Percentiles rank a stretch among this genome's conserved stretches.
Evolutionary conservation across 78 protist species (phyloP).

Genomic region (Bigelowiella natans): DNA sequence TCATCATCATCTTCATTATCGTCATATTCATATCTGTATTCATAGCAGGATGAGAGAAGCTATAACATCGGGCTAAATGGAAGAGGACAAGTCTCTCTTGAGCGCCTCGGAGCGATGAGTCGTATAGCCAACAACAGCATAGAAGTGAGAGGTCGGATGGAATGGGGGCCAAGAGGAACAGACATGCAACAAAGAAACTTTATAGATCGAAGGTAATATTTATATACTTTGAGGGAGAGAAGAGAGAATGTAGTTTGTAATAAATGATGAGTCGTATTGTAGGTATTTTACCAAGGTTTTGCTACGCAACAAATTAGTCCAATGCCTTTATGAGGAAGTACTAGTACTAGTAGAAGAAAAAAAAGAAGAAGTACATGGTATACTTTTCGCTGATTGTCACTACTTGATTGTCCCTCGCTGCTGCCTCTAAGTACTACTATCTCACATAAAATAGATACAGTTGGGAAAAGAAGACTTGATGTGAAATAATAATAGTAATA

Average conservation of each 20-base stretch:
- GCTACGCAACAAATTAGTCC: conserved; percentile 5
- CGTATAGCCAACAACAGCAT: background rate
- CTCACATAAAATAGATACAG: too few species aligned
- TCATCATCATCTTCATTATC: too few species aligned
- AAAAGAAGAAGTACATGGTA: too few species aligned
- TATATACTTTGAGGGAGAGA: too few species aligned
- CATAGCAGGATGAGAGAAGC: background rate
- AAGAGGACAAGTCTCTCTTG: conserved; percentile 11
- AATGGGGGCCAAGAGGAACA: conserved; percentile 22
- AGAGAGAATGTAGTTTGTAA: background rate
- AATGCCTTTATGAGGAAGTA: background rate
- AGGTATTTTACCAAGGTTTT: background rate
- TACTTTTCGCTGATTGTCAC: too few species aligned
- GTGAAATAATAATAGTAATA: too few species aligned
- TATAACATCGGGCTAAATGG: conserved; percentile 23
- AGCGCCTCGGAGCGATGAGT: background rate
- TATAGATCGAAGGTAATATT: background rate
- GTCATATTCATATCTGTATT: background rate
- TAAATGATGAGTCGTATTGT: background rate
- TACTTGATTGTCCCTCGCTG: too few species aligned
- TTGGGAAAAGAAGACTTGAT: too few species aligned
- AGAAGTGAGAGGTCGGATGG: conserved; percentile 1
- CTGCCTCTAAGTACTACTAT: too few species aligned
- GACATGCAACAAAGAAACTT: background rate
- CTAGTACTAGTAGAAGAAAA: too few species aligned